Percentiles rank a stretch among this genome's conserved stretches.
These are phyloP conservation scores for Myrica gale DNA, from an alignment of 306 rosid species.

Conservation along the genomic window DNA sequence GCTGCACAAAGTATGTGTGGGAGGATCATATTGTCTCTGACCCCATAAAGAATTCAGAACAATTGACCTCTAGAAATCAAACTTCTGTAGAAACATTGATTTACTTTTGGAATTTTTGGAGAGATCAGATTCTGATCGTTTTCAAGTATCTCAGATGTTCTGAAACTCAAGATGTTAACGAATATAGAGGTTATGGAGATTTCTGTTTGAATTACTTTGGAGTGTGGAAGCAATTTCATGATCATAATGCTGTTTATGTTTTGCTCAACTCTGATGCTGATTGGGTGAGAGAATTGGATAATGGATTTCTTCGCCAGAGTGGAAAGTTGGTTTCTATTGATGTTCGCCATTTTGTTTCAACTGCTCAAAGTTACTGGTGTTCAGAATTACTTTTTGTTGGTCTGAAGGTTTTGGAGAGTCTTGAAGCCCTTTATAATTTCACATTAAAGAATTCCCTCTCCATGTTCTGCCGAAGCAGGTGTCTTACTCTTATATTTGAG, in stretches of 20 bases:
- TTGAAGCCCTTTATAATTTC: constrained; percentile 37
- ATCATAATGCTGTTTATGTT: constrained; percentile 28
- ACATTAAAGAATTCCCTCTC: constrained; percentile 20
- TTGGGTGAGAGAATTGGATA: constrained; percentile 48
- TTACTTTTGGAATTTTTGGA: constrained; percentile 73
- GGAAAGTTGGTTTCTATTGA: constrained; percentile 43
- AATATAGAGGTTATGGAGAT: constrained; percentile 26
- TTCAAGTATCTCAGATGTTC: constrained; percentile 37
- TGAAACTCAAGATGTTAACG: constrained; percentile 32
- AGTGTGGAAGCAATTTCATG: constrained; percentile 32
- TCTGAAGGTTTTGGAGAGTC: constrained; percentile 41
- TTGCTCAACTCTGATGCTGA: constrained; percentile 55
- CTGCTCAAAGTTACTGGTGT: constrained; percentile 51
- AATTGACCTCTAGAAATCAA: constrained; percentile 27
- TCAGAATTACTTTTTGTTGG: constrained; percentile 55
- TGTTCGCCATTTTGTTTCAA: constrained; percentile 32
- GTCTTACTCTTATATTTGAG: constrained; percentile 43
- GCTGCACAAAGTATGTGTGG: constrained; percentile 38
- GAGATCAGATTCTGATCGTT: constrained; percentile 38
- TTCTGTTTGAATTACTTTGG: constrained; percentile 64
- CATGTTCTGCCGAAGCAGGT: constrained; percentile 25
- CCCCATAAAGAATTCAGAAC: constrained; percentile 28
- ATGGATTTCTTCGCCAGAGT: constrained; percentile 28
- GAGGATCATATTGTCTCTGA: constrained; percentile 37
- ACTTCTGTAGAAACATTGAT: constrained; percentile 53